Evolutionary conservation across 495 filamentous ascomycete species (phyloP).

Genomic region (Penicillium coffeae): DNA sequence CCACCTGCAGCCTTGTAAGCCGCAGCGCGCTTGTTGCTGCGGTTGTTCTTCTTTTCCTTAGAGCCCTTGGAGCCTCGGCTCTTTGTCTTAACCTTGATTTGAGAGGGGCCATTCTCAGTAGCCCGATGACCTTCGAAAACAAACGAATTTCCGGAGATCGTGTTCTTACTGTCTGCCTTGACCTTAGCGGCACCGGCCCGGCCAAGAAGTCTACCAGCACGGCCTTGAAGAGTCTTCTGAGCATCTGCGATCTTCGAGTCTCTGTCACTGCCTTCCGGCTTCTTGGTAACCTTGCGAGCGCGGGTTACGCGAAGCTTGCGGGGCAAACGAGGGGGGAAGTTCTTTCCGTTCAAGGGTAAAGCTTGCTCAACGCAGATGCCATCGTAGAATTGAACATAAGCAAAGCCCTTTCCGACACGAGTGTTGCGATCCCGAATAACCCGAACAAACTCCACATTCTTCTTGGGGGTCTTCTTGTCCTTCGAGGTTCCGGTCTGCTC

Average conservation of each 20-base stretch:
- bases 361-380: constrained; percentile 83
- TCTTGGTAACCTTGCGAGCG: constrained; percentile 75
- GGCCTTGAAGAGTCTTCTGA: constrained; percentile 69
- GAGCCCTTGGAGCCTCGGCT: constrained; percentile 51
- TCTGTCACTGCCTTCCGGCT: constrained; percentile 43
- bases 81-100: constrained; percentile 55
- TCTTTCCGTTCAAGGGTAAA: constrained; percentile 80
- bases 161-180: constrained; percentile 37
- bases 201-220: constrained; percentile 79
- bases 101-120: constrained; percentile 60
- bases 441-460: constrained; percentile 86
- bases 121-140: constrained; percentile 92
- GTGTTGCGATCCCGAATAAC: constrained; percentile 88
- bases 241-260: constrained; percentile 60
- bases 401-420: constrained; percentile 93
- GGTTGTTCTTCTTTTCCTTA: constrained; percentile 49
- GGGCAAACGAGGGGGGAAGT: constrained; percentile 87
- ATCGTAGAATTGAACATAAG: constrained; percentile 96
- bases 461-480: constrained; percentile 45
- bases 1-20: constrained; percentile 62
- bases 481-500: constrained; percentile 42
- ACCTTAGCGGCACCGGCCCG: constrained; percentile 68
- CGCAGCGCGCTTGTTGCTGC: constrained; percentile 55
- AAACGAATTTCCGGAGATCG: constrained; percentile 51
- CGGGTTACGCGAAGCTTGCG: constrained; percentile 81